A percentile compares a stretch with the other conserved stretches of the same genome.
These are phyloP conservation scores for Panaeolus papilionaceus DNA, from an alignment of 768 basidiomycete species.

Conservation along the genomic window DNA sequence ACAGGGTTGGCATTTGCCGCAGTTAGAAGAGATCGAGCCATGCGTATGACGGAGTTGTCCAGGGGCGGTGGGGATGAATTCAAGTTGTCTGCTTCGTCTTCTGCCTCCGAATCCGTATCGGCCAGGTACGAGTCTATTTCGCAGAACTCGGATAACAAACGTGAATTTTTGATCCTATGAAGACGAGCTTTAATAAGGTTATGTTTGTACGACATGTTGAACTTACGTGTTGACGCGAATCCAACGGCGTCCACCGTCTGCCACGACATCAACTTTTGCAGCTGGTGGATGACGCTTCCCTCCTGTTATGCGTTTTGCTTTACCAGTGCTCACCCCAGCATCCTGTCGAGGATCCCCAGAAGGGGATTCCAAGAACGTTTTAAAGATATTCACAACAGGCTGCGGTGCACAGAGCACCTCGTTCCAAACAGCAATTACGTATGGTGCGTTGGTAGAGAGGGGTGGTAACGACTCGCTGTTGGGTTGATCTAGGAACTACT, in stretches of 20 bases:
- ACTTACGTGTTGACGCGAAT: slow-evolving; percentile 88
- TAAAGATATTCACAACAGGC: slow-evolving; percentile 66
- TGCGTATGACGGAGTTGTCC: slow-evolving; percentile 76
- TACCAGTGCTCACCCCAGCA: slow-evolving; percentile 25
- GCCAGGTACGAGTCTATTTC: slow-evolving; percentile 86
- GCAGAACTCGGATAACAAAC: slow-evolving; percentile 79
- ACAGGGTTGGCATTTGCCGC: slow-evolving; percentile 65
- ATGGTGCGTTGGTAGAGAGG: slow-evolving; percentile 79
- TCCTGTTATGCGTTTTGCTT: slow-evolving; percentile 23
- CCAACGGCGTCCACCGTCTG: slow-evolving; percentile 78
- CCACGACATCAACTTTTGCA: slow-evolving; percentile 84
- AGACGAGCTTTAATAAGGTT: not conserved
- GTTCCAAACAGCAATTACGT: slow-evolving; percentile 83
- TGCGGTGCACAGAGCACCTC: slow-evolving; percentile 68
- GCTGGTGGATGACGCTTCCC: slow-evolving; percentile 34
- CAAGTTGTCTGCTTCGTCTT: slow-evolving; percentile 53
- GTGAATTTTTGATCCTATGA: slow-evolving; percentile 74
- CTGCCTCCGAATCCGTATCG: slow-evolving; percentile 59
- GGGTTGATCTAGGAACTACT: slow-evolving; percentile 71
- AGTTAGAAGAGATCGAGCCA: slow-evolving; percentile 69
- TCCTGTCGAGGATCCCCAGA: slow-evolving; percentile 2
- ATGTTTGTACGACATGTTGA: slow-evolving; percentile 15
- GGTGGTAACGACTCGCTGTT: slow-evolving; percentile 50
- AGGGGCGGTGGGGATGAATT: slow-evolving; percentile 60
- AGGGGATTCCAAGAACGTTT: slow-evolving; percentile 46